phyloP scores from a whole-genome alignment of 2,329 filamentous ascomycete genomes.

The Cryphonectria naterciae region DNA sequence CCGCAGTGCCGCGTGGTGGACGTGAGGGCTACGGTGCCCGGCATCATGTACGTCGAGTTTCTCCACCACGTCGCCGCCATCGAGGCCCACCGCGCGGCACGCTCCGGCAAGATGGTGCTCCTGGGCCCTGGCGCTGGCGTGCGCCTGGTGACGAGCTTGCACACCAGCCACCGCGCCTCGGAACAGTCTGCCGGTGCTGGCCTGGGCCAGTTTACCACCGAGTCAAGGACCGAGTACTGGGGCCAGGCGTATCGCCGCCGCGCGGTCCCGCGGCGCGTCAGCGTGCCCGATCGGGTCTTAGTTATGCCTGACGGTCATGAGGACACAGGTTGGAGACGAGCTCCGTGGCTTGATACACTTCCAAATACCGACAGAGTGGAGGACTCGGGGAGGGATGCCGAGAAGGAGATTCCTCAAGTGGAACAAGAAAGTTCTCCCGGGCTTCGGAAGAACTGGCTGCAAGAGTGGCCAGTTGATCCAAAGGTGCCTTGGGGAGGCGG shows the following conservation, averaged over 20 bases:
- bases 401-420: background rate
- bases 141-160: background rate
- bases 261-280: background rate
- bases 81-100: background rate
- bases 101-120: background rate
- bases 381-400: background rate
- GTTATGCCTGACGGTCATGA: background rate
- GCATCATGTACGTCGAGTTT: constrained; percentile 2
- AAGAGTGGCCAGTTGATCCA: background rate
- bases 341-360: background rate
- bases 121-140: background rate
- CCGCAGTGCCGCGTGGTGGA: background rate
- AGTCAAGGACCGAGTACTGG: background rate
- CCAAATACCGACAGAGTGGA: background rate
- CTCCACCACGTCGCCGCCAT: background rate
- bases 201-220: background rate
- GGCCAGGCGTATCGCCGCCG: background rate
- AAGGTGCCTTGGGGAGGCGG: background rate
- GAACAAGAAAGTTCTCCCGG: background rate
- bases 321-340: background rate
- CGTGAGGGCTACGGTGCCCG: background rate
- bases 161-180: background rate
- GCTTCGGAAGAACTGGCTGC: background rate
- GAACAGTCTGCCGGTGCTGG: background rate
- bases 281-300: too few relatives aligned